Conservation (phyloP, 2,329 filamentous ascomycete genomes). For the Apiospora saccharicola region DNA sequence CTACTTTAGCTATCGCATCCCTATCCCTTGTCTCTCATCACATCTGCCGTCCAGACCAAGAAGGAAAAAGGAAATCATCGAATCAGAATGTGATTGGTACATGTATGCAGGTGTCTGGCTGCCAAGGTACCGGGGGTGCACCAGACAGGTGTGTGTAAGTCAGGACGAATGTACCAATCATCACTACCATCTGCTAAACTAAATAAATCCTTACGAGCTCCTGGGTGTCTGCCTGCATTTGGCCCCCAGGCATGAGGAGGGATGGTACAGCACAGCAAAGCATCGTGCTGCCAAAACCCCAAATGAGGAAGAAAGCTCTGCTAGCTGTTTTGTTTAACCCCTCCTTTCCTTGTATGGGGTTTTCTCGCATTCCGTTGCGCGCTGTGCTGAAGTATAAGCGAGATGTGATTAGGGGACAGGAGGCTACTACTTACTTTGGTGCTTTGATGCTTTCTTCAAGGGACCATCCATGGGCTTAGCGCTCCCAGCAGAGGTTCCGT, state of each 20-base stretch:
- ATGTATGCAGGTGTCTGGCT: neutral
- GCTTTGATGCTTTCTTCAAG: neutral
- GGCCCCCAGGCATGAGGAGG: neutral
- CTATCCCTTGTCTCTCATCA: neutral
- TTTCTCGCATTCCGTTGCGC: neutral
- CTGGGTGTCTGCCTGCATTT: neutral
- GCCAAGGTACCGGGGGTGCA: neutral
- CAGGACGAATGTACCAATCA: neutral
- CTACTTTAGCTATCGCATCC: neutral
- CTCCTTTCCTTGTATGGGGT: neutral
- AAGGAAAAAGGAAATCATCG: neutral
- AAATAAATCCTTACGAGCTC: neutral
- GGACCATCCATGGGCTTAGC: conserved; percentile 9
- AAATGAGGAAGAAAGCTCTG: no score
- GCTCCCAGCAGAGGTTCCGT: neutral
- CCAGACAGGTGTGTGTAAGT: neutral
- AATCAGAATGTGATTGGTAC: neutral
- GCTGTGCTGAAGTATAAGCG: neutral
- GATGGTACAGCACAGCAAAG: neutral
- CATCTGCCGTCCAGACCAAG: neutral
- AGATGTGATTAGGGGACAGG: no score
- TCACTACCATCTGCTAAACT: neutral
- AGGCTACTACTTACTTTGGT: no score
- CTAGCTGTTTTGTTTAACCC: no score
- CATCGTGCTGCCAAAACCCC: neutral